A percentile compares a stretch with the other conserved stretches of the same genome.
Conservation (phyloP, 2,329 filamentous ascomycete species). For the Ustulina deusta region DNA sequence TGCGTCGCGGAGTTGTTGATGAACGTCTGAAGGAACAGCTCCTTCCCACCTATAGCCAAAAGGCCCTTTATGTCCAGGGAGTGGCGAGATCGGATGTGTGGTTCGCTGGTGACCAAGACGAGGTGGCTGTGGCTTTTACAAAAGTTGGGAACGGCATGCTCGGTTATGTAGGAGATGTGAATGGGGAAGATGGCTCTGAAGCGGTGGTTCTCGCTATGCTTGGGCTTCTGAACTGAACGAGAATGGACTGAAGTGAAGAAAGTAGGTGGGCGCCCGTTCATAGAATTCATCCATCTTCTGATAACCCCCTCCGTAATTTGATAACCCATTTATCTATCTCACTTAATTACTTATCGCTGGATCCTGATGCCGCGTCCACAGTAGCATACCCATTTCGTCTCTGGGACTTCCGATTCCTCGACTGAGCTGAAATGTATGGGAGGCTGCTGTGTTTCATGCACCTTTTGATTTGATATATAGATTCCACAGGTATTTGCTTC, state of each 20-base stretch:
- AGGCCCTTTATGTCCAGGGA: slow-evolving; percentile 42
- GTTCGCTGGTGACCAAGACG: slow-evolving; percentile 39
- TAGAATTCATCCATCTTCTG: too few species aligned
- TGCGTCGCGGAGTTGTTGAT: slow-evolving; percentile 40
- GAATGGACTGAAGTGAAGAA: slow-evolving; percentile 12
- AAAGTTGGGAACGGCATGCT: slow-evolving; percentile 46
- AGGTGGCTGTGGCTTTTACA: slow-evolving; percentile 45
- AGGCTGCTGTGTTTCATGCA: too few species aligned
- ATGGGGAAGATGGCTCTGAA: slow-evolving; percentile 41
- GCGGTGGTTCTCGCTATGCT: slow-evolving; percentile 48
- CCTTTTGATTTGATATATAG: too few species aligned
- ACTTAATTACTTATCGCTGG: too few species aligned
- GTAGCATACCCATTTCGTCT: too few species aligned
- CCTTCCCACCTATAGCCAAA: slow-evolving; percentile 44
- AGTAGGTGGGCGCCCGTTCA: too few species aligned
- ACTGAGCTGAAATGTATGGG: too few species aligned
- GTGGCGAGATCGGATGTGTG: slow-evolving; percentile 42
- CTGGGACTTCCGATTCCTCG: too few species aligned
- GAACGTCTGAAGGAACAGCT: slow-evolving; percentile 38
- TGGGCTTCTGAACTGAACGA: slow-evolving; percentile 41
- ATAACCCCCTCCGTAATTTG: too few species aligned
- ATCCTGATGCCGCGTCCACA: too few species aligned
- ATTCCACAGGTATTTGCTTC: too few species aligned
- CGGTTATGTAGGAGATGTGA: slow-evolving; percentile 51
- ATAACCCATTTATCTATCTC: too few species aligned